Conservation (phyloP, 257 asterid species). For the Nicotiana tomentosiformis region DNA sequence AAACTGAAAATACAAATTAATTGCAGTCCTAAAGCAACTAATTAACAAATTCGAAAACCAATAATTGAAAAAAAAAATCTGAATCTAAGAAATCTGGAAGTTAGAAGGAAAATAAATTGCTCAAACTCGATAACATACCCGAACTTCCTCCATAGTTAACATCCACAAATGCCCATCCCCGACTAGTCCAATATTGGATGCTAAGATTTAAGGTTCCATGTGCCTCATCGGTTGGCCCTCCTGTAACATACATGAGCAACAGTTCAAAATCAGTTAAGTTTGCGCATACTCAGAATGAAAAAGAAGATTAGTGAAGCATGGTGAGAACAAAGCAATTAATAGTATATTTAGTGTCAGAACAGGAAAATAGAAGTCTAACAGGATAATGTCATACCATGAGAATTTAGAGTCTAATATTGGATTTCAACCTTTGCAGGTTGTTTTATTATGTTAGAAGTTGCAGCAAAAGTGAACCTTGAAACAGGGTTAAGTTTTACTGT, state of each 20-base stretch:
- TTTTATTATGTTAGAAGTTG: background rate
- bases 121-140: slow-evolving; percentile 35
- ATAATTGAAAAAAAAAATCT: background rate
- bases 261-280: background rate
- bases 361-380: background rate
- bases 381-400: background rate
- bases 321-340: background rate
- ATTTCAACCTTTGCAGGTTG: background rate
- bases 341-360: background rate
- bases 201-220: slow-evolving; percentile 70
- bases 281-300: background rate
- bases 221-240: slow-evolving; percentile 94
- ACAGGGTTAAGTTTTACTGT: background rate
- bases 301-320: background rate
- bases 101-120: background rate
- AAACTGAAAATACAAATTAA: background rate
- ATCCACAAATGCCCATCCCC: slow-evolving; percentile 98
- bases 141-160: slow-evolving; percentile 99
- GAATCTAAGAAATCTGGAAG: background rate
- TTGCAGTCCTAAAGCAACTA: background rate
- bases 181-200: slow-evolving; percentile 95
- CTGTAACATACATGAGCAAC: slow-evolving; percentile 23
- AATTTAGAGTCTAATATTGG: background rate
- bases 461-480: background rate
- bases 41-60: background rate